phyloP scores from a whole-genome alignment of 139 green algal species.

The Trebouxia sp. region DNA sequence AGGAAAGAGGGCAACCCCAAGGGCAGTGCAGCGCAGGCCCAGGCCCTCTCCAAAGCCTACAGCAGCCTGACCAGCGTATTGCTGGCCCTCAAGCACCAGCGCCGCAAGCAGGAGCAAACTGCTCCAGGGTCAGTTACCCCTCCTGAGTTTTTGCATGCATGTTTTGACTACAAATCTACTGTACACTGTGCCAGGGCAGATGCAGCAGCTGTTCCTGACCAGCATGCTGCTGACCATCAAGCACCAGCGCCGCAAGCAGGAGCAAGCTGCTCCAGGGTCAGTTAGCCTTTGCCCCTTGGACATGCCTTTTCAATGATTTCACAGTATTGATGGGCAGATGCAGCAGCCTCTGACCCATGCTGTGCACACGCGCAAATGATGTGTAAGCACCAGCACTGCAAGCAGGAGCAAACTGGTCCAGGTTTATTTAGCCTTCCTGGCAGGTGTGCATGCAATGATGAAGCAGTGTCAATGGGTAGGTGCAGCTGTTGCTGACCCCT shows the following conservation, averaged over 20 bases:
- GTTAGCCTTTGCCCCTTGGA: not conserved
- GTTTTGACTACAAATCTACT: no score
- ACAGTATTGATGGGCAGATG: no score
- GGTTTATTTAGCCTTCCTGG: no score
- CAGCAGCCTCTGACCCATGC: no score
- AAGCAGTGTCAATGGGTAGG: no score
- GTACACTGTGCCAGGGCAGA: not conserved
- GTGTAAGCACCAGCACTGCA: no score
- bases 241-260: not conserved
- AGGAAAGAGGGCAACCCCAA: not conserved
- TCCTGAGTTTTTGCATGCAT: no score
- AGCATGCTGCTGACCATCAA: not conserved
- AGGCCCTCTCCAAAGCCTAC: conserved; percentile 19
- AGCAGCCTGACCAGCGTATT: conserved; percentile 15
- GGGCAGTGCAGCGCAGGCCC: not conserved
- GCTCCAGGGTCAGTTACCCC: not conserved
- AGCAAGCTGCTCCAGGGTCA: not conserved
- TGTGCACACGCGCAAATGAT: no score
- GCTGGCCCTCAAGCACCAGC: conserved; percentile 16
- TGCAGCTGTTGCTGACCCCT: no score
- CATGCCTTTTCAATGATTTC: not conserved
- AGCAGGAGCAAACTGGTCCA: no score
- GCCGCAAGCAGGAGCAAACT: not conserved
- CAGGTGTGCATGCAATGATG: no score
- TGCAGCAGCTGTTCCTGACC: not conserved